Evolutionary conservation across 495 filamentous ascomycete species (phyloP).

Genomic region (Annulohypoxylon stygium): DNA sequence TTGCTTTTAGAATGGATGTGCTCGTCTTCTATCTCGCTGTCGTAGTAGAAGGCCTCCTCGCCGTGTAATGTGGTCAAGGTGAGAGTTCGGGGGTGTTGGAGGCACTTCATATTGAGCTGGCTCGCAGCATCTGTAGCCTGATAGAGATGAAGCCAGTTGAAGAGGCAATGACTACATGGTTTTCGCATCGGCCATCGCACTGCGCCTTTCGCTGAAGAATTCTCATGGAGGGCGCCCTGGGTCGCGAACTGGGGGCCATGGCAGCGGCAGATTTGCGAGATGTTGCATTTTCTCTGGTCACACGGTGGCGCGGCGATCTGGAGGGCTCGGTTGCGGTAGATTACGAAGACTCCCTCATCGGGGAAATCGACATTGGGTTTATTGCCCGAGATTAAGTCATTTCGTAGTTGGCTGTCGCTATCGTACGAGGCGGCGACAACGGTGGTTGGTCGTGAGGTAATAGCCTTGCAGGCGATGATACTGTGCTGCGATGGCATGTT

Average conservation of each 20-base stretch:
- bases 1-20: neutral
- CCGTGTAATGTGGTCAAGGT: conserved; percentile 22
- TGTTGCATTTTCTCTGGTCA: conserved; percentile 32
- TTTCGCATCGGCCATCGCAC: conserved; percentile 20
- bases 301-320: conserved; percentile 40
- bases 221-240: neutral
- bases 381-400: conserved; percentile 20
- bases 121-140: conserved; percentile 24
- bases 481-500: conserved; percentile 9
- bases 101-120: conserved; percentile 24
- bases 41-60: conserved; percentile 31
- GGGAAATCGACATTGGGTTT: conserved; percentile 23
- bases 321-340: conserved; percentile 35
- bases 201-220: neutral
- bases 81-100: conserved; percentile 35
- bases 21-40: conserved; percentile 30
- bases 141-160: conserved; percentile 37
- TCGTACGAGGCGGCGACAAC: conserved; percentile 27
- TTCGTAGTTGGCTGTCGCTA: conserved; percentile 20
- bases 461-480: conserved; percentile 23
- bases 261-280: conserved; percentile 33
- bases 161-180: conserved; percentile 23
- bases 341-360: conserved; percentile 44
- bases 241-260: neutral
- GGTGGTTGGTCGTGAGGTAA: conserved; percentile 13